Percentiles rank a stretch among this genome's conserved stretches.
These are phyloP conservation scores for Kazachstania kunashirensis DNA, from an alignment of 805 yeast species.

Conservation along the genomic window DNA sequence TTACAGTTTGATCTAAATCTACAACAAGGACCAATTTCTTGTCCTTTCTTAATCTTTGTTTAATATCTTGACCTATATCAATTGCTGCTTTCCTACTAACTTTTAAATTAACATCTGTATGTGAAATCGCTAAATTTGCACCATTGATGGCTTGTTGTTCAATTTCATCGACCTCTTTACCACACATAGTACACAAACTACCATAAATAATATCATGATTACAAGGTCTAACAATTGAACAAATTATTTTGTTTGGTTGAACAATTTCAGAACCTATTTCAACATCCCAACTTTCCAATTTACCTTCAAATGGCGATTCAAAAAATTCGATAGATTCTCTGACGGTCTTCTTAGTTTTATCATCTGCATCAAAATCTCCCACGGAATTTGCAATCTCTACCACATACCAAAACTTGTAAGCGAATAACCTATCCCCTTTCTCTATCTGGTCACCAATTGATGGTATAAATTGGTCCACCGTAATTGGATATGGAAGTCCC, in stretches of 20 bases:
- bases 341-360: constrained; percentile 30
- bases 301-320: constrained; percentile 78
- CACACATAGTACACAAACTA: constrained; percentile 90
- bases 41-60: constrained; percentile 48
- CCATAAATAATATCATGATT: constrained; percentile 89
- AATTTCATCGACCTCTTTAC: constrained; percentile 62
- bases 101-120: constrained; percentile 74
- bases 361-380: constrained; percentile 4
- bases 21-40: constrained; percentile 80
- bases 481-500: constrained; percentile 34
- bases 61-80: constrained; percentile 61
- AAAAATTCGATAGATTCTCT: constrained; percentile 60
- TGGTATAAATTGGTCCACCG: constrained; percentile 29
- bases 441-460: constrained; percentile 26
- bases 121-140: constrained; percentile 58
- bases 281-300: constrained; percentile 41
- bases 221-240: constrained; percentile 69
- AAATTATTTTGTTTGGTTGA: constrained; percentile 38
- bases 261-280: constrained; percentile 50
- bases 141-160: constrained; percentile 54
- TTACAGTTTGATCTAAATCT: constrained; percentile 93
- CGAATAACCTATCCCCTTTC: constrained; percentile 32
- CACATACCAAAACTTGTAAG: constrained; percentile 39
- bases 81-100: constrained; percentile 83
- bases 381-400: constrained; percentile 27